These are phyloP conservation scores for Scheffersomyces stambukii DNA, from an alignment of 1,139 yeast genomes.

Conservation along the genomic window DNA sequence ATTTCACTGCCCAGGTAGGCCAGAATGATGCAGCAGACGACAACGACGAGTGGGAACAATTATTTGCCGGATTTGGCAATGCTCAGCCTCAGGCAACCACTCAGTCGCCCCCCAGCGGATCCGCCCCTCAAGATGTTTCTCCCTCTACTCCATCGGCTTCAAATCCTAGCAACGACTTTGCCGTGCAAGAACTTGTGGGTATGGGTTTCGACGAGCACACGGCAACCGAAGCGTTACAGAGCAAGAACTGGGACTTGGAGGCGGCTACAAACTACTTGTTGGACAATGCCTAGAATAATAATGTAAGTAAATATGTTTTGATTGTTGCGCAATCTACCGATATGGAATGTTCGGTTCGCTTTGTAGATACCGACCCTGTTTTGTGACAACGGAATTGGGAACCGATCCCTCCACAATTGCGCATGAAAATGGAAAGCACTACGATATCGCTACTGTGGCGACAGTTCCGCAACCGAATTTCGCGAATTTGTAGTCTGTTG, in stretches of 20 bases:
- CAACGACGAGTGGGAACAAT: slow-evolving; percentile 90
- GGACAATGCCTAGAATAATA: slow-evolving; percentile 67
- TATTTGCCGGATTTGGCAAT: slow-evolving; percentile 86
- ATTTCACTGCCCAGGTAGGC: too few species aligned
- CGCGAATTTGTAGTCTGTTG: too few species aligned
- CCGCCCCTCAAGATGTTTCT: slow-evolving; percentile 5
- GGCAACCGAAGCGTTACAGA: slow-evolving; percentile 64
- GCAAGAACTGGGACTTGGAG: slow-evolving; percentile 70
- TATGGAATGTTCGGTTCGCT: too few species aligned
- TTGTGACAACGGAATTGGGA: too few species aligned
- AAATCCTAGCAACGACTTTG: slow-evolving; percentile 11
- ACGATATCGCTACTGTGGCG: too few species aligned
- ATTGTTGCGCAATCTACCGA: too few species aligned
- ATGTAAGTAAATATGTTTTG: too few species aligned
- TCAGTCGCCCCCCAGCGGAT: not conserved
- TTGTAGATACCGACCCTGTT: too few species aligned
- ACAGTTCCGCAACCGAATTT: too few species aligned
- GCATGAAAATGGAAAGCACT: too few species aligned
- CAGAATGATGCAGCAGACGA: slow-evolving; percentile 14
- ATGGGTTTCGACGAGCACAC: slow-evolving; percentile 81
- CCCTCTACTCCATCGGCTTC: slow-evolving; percentile 2
- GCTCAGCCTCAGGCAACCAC: slow-evolving; percentile 24
- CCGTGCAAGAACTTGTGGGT: slow-evolving; percentile 70
- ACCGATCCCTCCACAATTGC: too few species aligned
- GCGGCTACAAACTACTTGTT: slow-evolving; percentile 81